Evolutionary conservation across 1,284 basidiomycete genomes (phyloP).

Genomic region (Mycena citricolor): DNA sequence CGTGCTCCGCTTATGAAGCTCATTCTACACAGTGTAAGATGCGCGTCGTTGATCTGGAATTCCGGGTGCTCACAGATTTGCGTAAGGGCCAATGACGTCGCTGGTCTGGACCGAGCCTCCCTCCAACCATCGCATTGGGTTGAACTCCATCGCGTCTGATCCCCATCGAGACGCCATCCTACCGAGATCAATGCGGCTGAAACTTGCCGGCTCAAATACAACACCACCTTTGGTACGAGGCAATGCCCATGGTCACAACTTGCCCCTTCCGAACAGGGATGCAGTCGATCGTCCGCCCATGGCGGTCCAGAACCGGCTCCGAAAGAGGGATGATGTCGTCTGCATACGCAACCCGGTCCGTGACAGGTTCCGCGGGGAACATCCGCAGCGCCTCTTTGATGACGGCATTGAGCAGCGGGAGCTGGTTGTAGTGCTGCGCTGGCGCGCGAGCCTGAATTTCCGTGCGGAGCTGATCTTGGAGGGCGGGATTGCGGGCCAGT

Average conservation of each 20-base stretch:
- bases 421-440: conserved; percentile 8
- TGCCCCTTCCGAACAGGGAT: conserved; percentile 10
- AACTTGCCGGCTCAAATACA: neutral
- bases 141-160: conserved; percentile 1
- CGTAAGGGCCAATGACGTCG: conserved; percentile 10
- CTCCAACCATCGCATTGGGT: conserved; percentile 7
- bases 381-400: conserved; percentile 12
- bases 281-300: conserved; percentile 1
- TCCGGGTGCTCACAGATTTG: conserved; percentile 13
- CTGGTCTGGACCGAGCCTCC: neutral
- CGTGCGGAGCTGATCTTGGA: conserved; percentile 13
- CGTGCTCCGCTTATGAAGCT: conserved; percentile 5
- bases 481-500: conserved; percentile 12
- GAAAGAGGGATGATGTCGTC: conserved; percentile 6
- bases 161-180: conserved; percentile 8
- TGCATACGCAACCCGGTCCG: conserved; percentile 1
- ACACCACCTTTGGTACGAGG: conserved; percentile 10
- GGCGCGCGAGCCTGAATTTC: conserved; percentile 12
- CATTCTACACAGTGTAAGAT: neutral
- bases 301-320: neutral
- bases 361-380: conserved; percentile 2
- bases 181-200: conserved; percentile 1
- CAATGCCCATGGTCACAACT: neutral
- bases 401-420: conserved; percentile 11
- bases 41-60: neutral